Conservation (phyloP, 495 filamentous ascomycete genomes). For the Penicillium silybi region DNA sequence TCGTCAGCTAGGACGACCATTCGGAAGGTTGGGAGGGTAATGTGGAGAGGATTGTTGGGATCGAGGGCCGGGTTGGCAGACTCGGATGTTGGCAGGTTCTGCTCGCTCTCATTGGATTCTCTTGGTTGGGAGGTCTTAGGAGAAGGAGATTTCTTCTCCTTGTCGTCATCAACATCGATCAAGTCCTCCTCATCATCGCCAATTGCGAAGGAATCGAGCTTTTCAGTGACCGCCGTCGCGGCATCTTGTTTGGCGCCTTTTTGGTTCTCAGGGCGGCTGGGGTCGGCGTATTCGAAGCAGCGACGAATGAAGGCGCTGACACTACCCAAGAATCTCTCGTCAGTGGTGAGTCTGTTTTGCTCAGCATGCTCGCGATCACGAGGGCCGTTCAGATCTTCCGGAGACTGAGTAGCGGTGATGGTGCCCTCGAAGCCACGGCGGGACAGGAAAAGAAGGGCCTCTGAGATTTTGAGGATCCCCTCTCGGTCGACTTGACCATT, state of each 20-base stretch:
- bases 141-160: not conserved
- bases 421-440: slow-evolving; percentile 76
- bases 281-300: slow-evolving; percentile 98
- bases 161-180: slow-evolving; percentile 48
- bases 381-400: slow-evolving; percentile 31
- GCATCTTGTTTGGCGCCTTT: slow-evolving; percentile 22
- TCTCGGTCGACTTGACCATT: slow-evolving; percentile 95
- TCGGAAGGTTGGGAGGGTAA: slow-evolving; percentile 95
- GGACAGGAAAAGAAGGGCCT: slow-evolving; percentile 89
- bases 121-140: slow-evolving; percentile 17
- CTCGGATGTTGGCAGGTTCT: slow-evolving; percentile 27
- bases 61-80: slow-evolving; percentile 85
- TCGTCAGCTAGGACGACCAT: slow-evolving; percentile 98
- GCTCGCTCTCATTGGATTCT: slow-evolving; percentile 11
- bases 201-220: slow-evolving; percentile 65
- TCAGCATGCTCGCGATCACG: slow-evolving; percentile 24
- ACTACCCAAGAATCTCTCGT: slow-evolving; percentile 83
- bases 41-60: slow-evolving; percentile 86
- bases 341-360: slow-evolving; percentile 43
- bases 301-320: slow-evolving; percentile 92
- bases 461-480: slow-evolving; percentile 90
- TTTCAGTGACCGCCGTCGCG: slow-evolving; percentile 33
- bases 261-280: slow-evolving; percentile 67
- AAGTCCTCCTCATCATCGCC: slow-evolving; percentile 80
- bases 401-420: slow-evolving; percentile 47